A percentile compares a stretch with the other conserved stretches of the same genome.
Conservation (phyloP, 148 eudicot genomes). For the Vaccinium myrtillus region DNA sequence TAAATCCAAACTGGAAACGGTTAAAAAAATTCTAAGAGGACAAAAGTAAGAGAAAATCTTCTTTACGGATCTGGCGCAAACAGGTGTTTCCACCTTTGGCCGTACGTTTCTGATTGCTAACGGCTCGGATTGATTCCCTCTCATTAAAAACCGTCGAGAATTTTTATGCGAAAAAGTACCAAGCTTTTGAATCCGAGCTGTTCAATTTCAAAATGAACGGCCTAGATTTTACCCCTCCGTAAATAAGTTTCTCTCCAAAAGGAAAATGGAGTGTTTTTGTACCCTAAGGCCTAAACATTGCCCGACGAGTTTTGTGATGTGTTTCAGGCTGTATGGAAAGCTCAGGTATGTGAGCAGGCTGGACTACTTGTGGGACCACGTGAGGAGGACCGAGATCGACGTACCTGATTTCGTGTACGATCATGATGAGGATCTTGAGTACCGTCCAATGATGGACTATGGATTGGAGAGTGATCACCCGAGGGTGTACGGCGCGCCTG, state of each 20-base stretch:
- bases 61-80: no score
- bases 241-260: no score
- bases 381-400: conserved; percentile 56
- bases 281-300: not conserved
- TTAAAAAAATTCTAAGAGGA: not conserved
- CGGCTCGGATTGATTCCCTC: no score
- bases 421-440: conserved; percentile 72
- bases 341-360: conserved; percentile 55
- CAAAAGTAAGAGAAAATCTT: no score
- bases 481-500: conserved; percentile 47
- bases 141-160: no score
- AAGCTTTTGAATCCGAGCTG: no score
- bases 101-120: no score
- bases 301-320: not conserved
- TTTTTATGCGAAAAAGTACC: no score
- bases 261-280: not conserved
- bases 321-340: conserved; percentile 56
- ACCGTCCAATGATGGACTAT: conserved; percentile 70
- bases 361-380: conserved; percentile 66
- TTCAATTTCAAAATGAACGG: no score
- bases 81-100: no score
- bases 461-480: conserved; percentile 74
- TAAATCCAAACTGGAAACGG: not conserved
- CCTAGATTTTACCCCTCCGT: no score
- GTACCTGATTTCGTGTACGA: conserved; percentile 61